Evolutionary conservation across 352 stramenopile genomes (phyloP), one percentile per base, ranked within the genome.

Genomic region (Phytophthora sp.): DNA sequence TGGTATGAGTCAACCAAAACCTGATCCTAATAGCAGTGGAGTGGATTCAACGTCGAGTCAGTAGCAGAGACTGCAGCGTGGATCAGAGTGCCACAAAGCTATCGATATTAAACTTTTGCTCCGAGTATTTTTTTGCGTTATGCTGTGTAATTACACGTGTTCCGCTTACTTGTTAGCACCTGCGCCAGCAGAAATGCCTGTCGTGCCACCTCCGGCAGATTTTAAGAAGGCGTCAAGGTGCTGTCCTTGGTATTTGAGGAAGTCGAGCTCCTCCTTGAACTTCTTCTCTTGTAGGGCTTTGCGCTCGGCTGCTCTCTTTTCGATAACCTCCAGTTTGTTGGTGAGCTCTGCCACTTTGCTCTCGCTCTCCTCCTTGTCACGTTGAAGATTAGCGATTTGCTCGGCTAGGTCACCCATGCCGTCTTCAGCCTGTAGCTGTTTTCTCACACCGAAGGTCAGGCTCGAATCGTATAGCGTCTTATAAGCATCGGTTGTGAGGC

Each of bases 221-320:
- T 98, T 98, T 43, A 98, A 82, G 67, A 98, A 98, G 9, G 88
- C 85, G 52, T 98, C 95, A n/a, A 98, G 76, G 63, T 98, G 92
- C 68, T 98, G 91, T 28, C 90, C 89, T 68, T 98, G 92, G 76
- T 98, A 97, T 72, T 97, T 98, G 48, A 98, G 82, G 55, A 98
- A 98, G 57, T 97, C 92, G 35, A 98, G 76, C 56, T 98, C 91
- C 60, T 98, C 93, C 53, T 98, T 97, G 57, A 91, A 93, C 52
- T 95, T 95, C 67, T 98, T 98, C 68, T 98, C 91, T 55, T 97
- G 93, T 21, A 97, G 69, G 17, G 81, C 82, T 13, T 92, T 93
- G 52, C 87, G 76, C 62, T 98, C 94, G 8, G 73, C 86, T 26
- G 89, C 84, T 28, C 91, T 77, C 68, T 97, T 98, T 55, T 98